Evolutionary conservation across 805 yeast genomes (phyloP).

Genomic region (Candida qinlingensis): DNA sequence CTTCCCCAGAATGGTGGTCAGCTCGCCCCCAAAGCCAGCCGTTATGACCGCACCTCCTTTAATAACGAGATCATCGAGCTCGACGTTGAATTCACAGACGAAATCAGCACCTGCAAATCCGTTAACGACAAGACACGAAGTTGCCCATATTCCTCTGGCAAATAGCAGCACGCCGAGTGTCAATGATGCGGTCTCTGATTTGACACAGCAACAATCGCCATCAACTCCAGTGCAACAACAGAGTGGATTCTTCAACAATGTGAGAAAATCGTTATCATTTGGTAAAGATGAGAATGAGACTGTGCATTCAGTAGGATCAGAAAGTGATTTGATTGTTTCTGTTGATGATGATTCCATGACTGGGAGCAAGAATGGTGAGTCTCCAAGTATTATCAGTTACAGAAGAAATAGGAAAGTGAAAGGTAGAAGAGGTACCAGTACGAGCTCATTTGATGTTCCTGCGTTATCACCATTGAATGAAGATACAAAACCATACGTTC

Average conservation of each 20-base stretch:
- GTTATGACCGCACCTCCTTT: constrained; percentile 4
- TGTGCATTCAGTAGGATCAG: background rate
- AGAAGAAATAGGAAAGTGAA: constrained; percentile 12
- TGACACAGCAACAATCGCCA: constrained; percentile 13
- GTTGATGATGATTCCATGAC: constrained; percentile 3
- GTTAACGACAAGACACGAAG: constrained; percentile 46
- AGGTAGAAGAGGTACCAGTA: constrained; percentile 15
- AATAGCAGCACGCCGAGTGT: constrained; percentile 20
- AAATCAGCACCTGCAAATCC: constrained; percentile 49
- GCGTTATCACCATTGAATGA: constrained; percentile 19
- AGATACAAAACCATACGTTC: constrained; percentile 13
- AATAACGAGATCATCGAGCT: constrained; percentile 2
- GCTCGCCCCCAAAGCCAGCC: constrained; percentile 8
- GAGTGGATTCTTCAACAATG: constrained; percentile 18
- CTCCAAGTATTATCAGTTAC: constrained; percentile 25
- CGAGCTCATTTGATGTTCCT: constrained; percentile 14
- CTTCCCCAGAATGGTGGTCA: background rate
- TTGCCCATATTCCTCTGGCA: constrained; percentile 25
- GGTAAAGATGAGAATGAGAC: constrained; percentile 2
- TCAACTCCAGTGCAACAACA: constrained; percentile 13
- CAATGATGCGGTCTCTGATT: constrained; percentile 13
- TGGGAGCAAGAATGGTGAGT: constrained; percentile 3
- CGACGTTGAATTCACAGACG: constrained; percentile 3
- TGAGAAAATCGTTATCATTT: constrained; percentile 17
- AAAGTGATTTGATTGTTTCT: constrained; percentile 1